phyloP scores from a whole-genome alignment of 2,329 filamentous ascomycete genomes.

The Zalaria obscura region DNA sequence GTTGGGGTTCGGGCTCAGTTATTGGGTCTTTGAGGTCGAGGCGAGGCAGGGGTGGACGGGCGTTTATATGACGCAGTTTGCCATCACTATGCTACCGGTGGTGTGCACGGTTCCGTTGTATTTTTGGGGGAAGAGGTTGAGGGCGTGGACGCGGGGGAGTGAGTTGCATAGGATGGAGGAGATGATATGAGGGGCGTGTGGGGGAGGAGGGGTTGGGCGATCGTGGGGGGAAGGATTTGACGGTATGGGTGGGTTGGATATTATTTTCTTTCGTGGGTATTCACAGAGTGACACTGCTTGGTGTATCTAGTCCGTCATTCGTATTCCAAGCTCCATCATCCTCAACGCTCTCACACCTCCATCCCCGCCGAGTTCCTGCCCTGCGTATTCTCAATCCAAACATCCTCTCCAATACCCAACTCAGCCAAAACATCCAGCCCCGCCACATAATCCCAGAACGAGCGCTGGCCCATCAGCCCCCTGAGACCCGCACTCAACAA shows the following conservation, averaged over 20 bases:
- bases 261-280: too few species aligned
- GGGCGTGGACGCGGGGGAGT: slow-evolving; percentile 23
- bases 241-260: too few species aligned
- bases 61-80: slow-evolving; percentile 30
- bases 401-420: slow-evolving; percentile 6
- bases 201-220: not conserved
- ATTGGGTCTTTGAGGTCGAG: slow-evolving; percentile 26
- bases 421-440: slow-evolving; percentile 9
- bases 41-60: slow-evolving; percentile 24
- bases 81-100: slow-evolving; percentile 24
- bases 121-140: slow-evolving; percentile 26
- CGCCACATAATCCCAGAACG: slow-evolving; percentile 14
- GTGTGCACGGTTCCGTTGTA: slow-evolving; percentile 26
- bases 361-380: too few species aligned
- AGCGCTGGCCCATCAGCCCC: slow-evolving; percentile 12
- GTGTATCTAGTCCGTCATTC: too few species aligned
- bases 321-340: too few species aligned
- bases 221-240: not conserved
- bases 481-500: slow-evolving; percentile 9
- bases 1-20: slow-evolving; percentile 27
- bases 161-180: slow-evolving; percentile 22
- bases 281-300: too few species aligned
- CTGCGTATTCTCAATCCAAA: too few species aligned
- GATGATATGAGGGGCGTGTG: slow-evolving; percentile 11
- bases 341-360: too few species aligned